Conservation (phyloP, 176 grass and related monocot species). For the Guadua angustifolia region DNA sequence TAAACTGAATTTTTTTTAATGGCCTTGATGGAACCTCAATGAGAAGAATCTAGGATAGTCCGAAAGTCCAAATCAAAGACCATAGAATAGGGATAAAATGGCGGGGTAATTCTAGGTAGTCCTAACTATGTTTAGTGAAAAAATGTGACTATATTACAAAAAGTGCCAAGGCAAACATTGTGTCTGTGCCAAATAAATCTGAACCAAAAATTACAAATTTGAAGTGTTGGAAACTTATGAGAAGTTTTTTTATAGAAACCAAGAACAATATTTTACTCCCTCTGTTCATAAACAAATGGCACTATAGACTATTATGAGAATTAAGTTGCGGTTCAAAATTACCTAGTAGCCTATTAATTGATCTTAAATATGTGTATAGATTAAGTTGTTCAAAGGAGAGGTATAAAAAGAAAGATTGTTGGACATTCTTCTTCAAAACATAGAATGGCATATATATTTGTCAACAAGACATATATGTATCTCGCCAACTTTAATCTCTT, state of each 20-base stretch:
- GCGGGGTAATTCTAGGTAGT: not conserved
- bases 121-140: not conserved
- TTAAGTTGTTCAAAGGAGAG: conserved; percentile 17
- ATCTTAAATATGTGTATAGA: conserved; percentile 8
- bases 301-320: not conserved
- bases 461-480: conserved; percentile 12
- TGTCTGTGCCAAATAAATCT: not conserved
- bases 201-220: not conserved
- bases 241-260: not conserved
- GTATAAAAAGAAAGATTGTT: not conserved
- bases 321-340: conserved; percentile 38
- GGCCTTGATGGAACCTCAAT: not conserved
- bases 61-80: not conserved
- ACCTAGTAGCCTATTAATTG: conserved; percentile 19
- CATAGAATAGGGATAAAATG: not conserved
- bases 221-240: not conserved
- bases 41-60: conserved; percentile 20
- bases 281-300: conserved; percentile 16
- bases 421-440: conserved; percentile 20
- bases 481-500: too few relatives aligned
- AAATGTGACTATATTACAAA: conserved; percentile 2
- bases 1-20: conserved; percentile 26
- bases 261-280: not conserved
- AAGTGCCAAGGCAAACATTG: not conserved
- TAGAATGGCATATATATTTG: not conserved